Evolutionary conservation across 2,329 filamentous ascomycete genomes (phyloP).

Genomic region (Ophiostoma ulmi): DNA sequence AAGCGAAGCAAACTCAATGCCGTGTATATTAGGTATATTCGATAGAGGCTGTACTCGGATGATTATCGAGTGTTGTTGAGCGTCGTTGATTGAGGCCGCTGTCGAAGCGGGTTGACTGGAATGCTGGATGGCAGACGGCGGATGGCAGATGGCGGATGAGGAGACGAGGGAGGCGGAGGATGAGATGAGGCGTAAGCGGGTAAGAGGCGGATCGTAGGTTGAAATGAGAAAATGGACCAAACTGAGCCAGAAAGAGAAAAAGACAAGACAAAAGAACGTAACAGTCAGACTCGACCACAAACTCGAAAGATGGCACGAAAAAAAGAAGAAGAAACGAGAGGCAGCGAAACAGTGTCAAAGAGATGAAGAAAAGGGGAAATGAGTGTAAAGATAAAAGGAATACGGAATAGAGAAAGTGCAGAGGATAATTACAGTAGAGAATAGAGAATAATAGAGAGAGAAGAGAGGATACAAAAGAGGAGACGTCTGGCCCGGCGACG

Average conservation of each 20-base stretch:
- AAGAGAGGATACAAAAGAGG: not conserved
- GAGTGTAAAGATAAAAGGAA: not conserved
- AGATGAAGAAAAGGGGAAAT: slow-evolving; percentile 10
- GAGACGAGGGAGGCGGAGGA: not conserved
- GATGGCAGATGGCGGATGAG: not conserved
- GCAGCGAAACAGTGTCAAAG: slow-evolving; percentile 9
- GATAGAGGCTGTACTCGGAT: too few relatives aligned
- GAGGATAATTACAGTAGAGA: not conserved
- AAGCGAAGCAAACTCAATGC: not conserved
- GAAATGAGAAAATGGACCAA: not conserved
- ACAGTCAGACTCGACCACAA: not conserved
- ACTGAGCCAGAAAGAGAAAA: not conserved
- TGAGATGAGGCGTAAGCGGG: slow-evolving; percentile 6
- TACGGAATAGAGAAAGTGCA: not conserved
- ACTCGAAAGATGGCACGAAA: not conserved
- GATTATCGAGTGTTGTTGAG: too few relatives aligned
- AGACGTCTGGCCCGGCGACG: slow-evolving; percentile 8
- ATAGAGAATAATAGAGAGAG: not conserved
- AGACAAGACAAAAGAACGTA: not conserved
- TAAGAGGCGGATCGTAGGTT: not conserved
- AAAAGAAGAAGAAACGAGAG: slow-evolving; percentile 9
- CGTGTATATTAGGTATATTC: too few relatives aligned
- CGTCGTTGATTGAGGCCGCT: not conserved
- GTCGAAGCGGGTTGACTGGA: slow-evolving; percentile 6
- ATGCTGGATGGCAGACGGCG: not conserved